Base-by-base conservation (phyloP, 306 rosid species). In the Luffa acutangula region DNA sequence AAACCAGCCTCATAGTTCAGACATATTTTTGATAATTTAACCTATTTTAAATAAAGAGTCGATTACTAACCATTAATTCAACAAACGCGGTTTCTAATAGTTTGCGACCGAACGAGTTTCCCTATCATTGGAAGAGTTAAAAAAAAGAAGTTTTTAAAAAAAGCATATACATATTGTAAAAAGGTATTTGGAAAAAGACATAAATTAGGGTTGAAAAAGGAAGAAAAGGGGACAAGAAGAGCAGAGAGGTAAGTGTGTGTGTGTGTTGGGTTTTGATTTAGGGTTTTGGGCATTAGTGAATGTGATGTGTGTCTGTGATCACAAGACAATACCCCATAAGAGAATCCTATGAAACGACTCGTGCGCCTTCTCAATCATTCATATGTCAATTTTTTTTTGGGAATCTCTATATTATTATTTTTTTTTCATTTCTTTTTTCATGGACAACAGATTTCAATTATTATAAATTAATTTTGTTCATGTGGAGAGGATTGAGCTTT, bases 301-400 rank as follows among this genome's bases (percentile, higher is more conserved):
- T 73, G 78, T 73, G 71, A 60, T 60, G 67, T 60, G 8, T 60
- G 67, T 60, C 7, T 60, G 41, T 46, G 13, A 72, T 48, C 21
- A 72, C 2, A 72, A 72, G 56, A 45, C 77, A 72, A 45, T 48
- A 43, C 9, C 11, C 5, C 39, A 53, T 53, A 54, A 56, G 69
- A 42, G 80, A 77, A 77, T 77, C 80, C 80, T 37, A 77, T 77
- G 80, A 77, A 57, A 58, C 53, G 34, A 77, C 70, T 77, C 80
- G 80, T 77, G 80, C 80, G 71, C 13, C 21, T 58, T 41, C 80
- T 77, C 7, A 77, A 77, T 77, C 46, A 75, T 75, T 52, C 25
- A 6, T 11, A 31, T 75, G 15, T 49, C 78, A 66, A 37, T 6
- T 6, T 36, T 6, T 36, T 70, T 13, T 0, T 1, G 37, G 77